Base-by-base conservation (phyloP, 2,329 filamentous ascomycete genomes). In the Cladosporium sp. region DNA sequence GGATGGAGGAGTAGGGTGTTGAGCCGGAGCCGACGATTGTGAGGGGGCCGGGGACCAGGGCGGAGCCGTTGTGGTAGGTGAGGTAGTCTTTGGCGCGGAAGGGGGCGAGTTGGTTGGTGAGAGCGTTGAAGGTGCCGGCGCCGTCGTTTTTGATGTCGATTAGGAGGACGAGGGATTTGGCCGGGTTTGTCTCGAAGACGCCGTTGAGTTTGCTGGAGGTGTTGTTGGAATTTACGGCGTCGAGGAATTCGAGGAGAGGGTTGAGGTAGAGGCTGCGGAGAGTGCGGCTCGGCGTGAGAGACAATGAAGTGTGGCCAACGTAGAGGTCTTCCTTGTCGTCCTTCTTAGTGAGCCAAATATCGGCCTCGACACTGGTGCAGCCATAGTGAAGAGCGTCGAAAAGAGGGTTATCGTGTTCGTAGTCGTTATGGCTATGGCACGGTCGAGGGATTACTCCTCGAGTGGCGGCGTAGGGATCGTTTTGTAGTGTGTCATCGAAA, bases 371-470 rank as follows among this genome's bases (percentile, higher is more conserved):
- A 9, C 82, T 78, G 5, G 80, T 78, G 59, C 81, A 85, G 2
- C 83, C 82, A n/a, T 77, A 73, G 6, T 77, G 75, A 19, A 53
- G 63, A 18, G 85, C 85, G 9, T 81, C 80, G 60, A 79, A 83
- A 3, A 89, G 72, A 0, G 85, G 84, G 0, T 79, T 72, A 14
- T 73, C 72, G 45, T 82, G 78, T 81, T 81, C 85, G 66, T 87
- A 88, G 65, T 88, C 84, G 60, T 87, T 87, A 63, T 87, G 84
- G 1, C 80, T 84, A 64, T 86, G 83, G 56, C 82, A 84, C 1
- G 73, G 70, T 31, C 83, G 75, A 1, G 82, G 80, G 2, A 72
- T 63, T 14, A 81, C 70, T 42, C 67, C 70, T 43, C 68, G 67
- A 1, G 63, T 72, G 5, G 46, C 13, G 10, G 34, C 32, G 10